A percentile compares a stretch with the other conserved stretches of the same genome.
Evolutionary conservation across 306 rosid genomes (phyloP).

Genomic region (Aeschynomene evenia): DNA sequence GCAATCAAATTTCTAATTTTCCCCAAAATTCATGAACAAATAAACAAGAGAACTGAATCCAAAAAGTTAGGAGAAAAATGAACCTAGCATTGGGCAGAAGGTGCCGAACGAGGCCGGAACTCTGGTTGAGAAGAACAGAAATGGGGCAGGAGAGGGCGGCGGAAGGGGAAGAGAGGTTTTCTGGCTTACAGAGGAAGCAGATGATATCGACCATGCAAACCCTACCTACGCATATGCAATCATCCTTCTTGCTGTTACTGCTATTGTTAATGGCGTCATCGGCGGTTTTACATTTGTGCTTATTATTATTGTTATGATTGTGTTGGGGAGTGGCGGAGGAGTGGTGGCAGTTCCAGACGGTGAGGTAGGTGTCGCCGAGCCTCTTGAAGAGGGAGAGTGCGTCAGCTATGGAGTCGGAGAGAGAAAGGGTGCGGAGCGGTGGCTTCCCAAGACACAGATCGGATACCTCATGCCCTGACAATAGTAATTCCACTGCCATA

Average conservation of each 20-base stretch:
- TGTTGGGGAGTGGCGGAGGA: no score
- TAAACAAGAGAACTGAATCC: neutral
- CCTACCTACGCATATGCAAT: slow-evolving; percentile 65
- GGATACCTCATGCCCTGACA: slow-evolving; percentile 51
- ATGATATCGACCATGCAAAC: slow-evolving; percentile 66
- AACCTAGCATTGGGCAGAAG: slow-evolving; percentile 70
- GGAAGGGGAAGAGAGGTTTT: slow-evolving; percentile 49
- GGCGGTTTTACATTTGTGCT: no score
- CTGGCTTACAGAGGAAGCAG: slow-evolving; percentile 50
- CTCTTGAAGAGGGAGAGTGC: slow-evolving; percentile 57
- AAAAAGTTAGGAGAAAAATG: neutral
- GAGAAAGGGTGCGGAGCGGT: slow-evolving; percentile 52
- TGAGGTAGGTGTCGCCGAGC: slow-evolving; percentile 43
- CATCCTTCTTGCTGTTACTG: no score
- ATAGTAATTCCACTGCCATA: slow-evolving; percentile 70
- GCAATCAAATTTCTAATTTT: neutral
- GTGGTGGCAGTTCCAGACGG: slow-evolving; percentile 80
- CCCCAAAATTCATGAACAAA: neutral
- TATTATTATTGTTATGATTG: no score
- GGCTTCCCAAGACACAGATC: slow-evolving; percentile 94
- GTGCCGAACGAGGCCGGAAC: slow-evolving; percentile 48
- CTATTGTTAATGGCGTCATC: no score
- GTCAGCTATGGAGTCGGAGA: slow-evolving; percentile 57
- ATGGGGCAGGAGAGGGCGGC: slow-evolving; percentile 57
- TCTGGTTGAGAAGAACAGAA: slow-evolving; percentile 35